Evolutionary conservation across 768 basidiomycete genomes (phyloP), one percentile per base, ranked within the genome.

Genomic region (Leucocoprinus sp.): DNA sequence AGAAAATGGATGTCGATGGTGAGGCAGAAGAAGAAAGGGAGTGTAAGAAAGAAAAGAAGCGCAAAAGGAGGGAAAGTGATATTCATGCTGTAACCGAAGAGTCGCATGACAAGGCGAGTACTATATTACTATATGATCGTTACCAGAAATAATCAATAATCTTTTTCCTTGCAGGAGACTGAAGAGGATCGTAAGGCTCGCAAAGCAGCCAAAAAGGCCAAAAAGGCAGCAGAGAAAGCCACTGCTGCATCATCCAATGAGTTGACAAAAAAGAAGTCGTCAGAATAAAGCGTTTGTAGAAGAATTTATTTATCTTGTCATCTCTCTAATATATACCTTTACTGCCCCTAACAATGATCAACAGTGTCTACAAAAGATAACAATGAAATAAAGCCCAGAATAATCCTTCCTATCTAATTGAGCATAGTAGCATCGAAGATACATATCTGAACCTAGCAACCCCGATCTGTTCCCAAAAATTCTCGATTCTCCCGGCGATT

Each of bases 151-250:
- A n/a, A n/a, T 45, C 11, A 17, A 48, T 18, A 18, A n/a, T 47
- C 52, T 29, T 45, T 39, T 45, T 14, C 45, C 33, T 39, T 78
- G 56, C 76, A 70, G 40, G 88, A 92, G 68, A 86, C 86, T 22
- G 84, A 88, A 63, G 85, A 83, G 50, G 86, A 92, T 62, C 76
- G 78, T 49, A 92, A 90, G 64, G 85, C 82, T 27, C 73, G 70
- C 58, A 89, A 81, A 64, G 82, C 82, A 67, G 84, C 82, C 2
- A 70, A 70, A 53, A 88, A 87, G 60, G 88, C 83, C 12, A 51
- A 51, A 26, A 90, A 90, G 62, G 71, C 69, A 11, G 62, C 66
- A 31, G 37, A 45, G 27, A 63, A 65, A 22, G 66, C 66, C 14
- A 70, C 66, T 8, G 44, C 41, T 35, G 41, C 23, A 6, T 42